Conservation (phyloP, 208 protist genomes). For the Naegleria lovaniensis region DNA sequence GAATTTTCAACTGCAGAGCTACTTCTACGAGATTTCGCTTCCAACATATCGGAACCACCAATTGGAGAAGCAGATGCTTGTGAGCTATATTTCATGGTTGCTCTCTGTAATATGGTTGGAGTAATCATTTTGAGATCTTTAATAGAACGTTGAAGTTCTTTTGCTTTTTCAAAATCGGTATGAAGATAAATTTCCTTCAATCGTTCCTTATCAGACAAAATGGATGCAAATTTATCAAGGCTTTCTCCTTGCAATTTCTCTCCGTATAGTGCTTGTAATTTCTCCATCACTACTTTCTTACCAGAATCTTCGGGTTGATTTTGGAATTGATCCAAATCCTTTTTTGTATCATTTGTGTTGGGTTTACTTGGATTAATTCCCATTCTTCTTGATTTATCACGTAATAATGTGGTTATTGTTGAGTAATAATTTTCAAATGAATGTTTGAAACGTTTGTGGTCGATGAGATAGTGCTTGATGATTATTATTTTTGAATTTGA, state of each 20-base stretch:
- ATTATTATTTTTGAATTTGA: no score
- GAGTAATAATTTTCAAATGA: no score
- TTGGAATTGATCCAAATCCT: not conserved
- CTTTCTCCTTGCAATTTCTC: not conserved
- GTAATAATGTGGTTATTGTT: not conserved
- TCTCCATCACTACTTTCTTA: not conserved
- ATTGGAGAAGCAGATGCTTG: not conserved
- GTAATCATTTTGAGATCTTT: not conserved
- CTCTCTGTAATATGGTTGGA: not conserved
- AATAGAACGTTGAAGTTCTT: not conserved
- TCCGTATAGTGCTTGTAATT: not conserved
- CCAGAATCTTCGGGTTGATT: not conserved
- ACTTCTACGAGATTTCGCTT: not conserved
- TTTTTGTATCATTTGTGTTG: not conserved
- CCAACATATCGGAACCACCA: not conserved
- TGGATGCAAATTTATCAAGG: not conserved
- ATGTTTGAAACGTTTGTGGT: no score
- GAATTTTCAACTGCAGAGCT: not conserved
- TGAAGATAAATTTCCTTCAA: constrained; percentile 19
- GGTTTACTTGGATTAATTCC: not conserved
- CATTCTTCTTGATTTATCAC: not conserved
- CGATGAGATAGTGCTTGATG: no score
- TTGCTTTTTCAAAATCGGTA: constrained; percentile 15
- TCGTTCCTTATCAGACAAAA: not conserved
- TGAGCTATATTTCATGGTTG: not conserved